A percentile compares a stretch with the other conserved stretches of the same genome.
Evolutionary conservation across 2,329 filamentous ascomycete genomes (phyloP).

Genomic region (Alternaria panax): DNA sequence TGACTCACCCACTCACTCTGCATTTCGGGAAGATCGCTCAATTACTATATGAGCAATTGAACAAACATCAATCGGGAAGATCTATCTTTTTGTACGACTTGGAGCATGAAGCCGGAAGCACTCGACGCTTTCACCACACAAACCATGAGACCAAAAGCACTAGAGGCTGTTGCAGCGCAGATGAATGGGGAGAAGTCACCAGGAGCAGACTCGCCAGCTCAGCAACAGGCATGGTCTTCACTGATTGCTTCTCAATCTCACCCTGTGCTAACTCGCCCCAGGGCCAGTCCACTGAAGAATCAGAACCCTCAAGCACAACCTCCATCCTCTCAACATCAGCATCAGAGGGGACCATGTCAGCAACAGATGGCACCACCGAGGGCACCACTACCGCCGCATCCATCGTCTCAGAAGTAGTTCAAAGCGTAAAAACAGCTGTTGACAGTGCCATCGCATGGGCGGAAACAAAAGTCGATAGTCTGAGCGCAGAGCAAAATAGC

Average conservation of each 20-base stretch:
- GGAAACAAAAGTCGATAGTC: slow-evolving; percentile 34
- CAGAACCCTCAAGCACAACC: not conserved
- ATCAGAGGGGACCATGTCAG: slow-evolving; percentile 13
- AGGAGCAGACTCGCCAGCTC: not conserved
- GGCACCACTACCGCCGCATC: slow-evolving; percentile 22
- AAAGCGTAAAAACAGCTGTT: slow-evolving; percentile 30
- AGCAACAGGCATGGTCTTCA: slow-evolving; percentile 6
- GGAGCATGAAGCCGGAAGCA: slow-evolving; percentile 26
- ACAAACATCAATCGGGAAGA: not conserved
- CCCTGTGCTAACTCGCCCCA: not conserved
- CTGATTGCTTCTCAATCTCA: not conserved
- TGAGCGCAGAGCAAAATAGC: slow-evolving; percentile 30
- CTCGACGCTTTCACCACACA: slow-evolving; percentile 26
- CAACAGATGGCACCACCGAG: slow-evolving; percentile 17
- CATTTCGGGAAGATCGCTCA: not conserved
- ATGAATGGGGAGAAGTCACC: not conserved
- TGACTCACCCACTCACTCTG: not conserved
- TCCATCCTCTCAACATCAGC: slow-evolving; percentile 12
- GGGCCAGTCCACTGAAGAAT: not conserved
- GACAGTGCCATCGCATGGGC: slow-evolving; percentile 35
- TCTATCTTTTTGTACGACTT: not conserved
- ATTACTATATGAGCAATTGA: not conserved
- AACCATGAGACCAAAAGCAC: slow-evolving; percentile 26
- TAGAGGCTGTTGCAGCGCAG: slow-evolving; percentile 21
- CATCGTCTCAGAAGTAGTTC: slow-evolving; percentile 24